Base-by-base conservation (phyloP, 140 eudicot species). In the Stevia rebaudiana region DNA sequence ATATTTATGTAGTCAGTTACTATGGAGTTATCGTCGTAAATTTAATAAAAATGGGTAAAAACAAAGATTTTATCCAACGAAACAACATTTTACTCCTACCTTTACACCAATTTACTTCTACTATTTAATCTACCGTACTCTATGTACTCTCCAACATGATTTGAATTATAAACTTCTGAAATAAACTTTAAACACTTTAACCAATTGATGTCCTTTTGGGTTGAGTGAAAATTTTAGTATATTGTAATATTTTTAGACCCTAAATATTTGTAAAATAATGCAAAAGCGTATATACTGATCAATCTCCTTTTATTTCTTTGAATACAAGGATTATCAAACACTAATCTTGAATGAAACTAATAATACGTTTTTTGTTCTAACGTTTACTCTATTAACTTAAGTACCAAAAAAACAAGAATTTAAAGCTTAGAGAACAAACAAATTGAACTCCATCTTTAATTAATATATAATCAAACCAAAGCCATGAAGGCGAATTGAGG, bases 331-430 rank as follows among this genome's bases (percentile, higher is more conserved):
- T 53, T 72, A 71, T 69, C 54, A 69, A 64, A 64, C 75, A 46
- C 75, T 69, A 61, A 58, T 54, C 67, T 72, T 59, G 73, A 67
- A 70, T 71, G 64, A 60, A 65, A 70, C 51, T 73, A 51, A 68
- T 75, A 70, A 65, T 70, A 83, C 56, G 62, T 35, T 69, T 71
- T 67, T 46, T 33, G 53, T 67, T 61, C 78, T 60, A 77, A 68
- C 48, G 69, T 79, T 56, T 79, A 76, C 76, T 73, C 82, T 76
- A 73, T 65, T 37, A 72, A 65, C 51, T 60, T 56, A 78, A 78
- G 73, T 69, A 74, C 68, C 86, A 76, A 79, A 74, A 79, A 74
- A 80, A 71, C 78, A 73, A 69, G 81, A 76, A 76, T 61, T 54
- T 37, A 60, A 73, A 83, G 74, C 73, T 11, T 65, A 51, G 77